Conservation (phyloP, 2,329 filamentous ascomycete genomes). For the Nemania serpens region DNA sequence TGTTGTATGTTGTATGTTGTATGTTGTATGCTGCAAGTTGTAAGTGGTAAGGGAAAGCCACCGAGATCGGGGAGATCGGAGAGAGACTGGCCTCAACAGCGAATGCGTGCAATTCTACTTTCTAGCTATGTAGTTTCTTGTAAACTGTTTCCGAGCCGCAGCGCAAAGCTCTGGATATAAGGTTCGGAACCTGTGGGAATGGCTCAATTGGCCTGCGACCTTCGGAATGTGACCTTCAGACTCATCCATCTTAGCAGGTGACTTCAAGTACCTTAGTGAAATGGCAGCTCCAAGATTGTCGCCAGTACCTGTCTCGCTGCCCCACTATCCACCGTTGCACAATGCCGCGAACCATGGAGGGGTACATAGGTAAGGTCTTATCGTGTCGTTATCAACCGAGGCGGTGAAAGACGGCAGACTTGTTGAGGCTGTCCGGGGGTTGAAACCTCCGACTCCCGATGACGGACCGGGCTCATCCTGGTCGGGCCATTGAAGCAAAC, state of each 20-base stretch:
- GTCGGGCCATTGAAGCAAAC: not conserved
- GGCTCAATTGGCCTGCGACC: slow-evolving; percentile 10
- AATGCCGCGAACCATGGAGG: slow-evolving; percentile 3
- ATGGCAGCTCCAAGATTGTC: not conserved
- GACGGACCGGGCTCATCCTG: not conserved
- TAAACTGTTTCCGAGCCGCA: not conserved
- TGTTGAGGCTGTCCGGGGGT: too few relatives aligned
- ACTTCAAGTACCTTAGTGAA: slow-evolving; percentile 1
- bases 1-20: too few relatives aligned
- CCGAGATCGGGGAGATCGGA: slow-evolving; percentile 17
- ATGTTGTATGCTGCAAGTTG: too few relatives aligned
- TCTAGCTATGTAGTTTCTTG: not conserved
- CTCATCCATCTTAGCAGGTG: slow-evolving; percentile 6
- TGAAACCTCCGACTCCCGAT: slow-evolving; percentile 18
- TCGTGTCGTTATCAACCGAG: slow-evolving; percentile 10
- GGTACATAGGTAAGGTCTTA: slow-evolving; percentile 10
- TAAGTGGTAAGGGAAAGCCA: not conserved
- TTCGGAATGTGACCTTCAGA: not conserved
- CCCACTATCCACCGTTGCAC: slow-evolving; percentile 14
- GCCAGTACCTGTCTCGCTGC: slow-evolving; percentile 3
- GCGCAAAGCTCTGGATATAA: too few relatives aligned
- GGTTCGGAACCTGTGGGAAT: not conserved
- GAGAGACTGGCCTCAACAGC: not conserved
- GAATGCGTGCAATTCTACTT: too few relatives aligned
- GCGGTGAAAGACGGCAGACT: slow-evolving; percentile 32